Base-by-base conservation (phyloP, 768 basidiomycete genomes). In the Russula earlei region DNA sequence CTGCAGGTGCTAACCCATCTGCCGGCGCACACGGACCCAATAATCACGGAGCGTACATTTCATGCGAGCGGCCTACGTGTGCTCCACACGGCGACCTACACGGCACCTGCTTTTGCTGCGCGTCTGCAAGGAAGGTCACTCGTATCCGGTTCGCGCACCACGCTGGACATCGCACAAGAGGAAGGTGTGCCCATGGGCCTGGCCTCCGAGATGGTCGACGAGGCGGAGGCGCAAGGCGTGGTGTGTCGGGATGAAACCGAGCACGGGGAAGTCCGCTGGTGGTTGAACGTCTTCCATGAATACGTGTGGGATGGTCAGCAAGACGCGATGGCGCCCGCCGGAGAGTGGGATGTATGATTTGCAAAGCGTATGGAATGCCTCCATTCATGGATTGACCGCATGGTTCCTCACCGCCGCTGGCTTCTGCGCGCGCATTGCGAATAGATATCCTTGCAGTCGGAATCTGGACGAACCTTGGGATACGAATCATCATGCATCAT, bases 21-120 rank as follows among this genome's bases (percentile, higher is more conserved):
- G 14, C 76, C 83, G 0, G 58, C 65, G 1, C 76, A 82, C 64
- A 92, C 90, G 0, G 65, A 69, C 14, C 91, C 90, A 2, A 75
- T 81, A 1, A 82, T 97, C 58, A 72, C 74, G 36, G 72, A 75
- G 36, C 81, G 90, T 41, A 77, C 76, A 4, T 87, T 98, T 65
- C 66, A 69, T 2, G 69, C 76, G 8, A 87, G 88, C 0, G 87
- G 87, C 0, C 74, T 96, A 2, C 76, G 75, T 10, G 90, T 97
- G 33, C 75, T 98, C 0, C 90, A 95, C 68, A 90, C 87, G 1
- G 89, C 92, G 4, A 75, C 75, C 1, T 96, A 84, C 71, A 76
- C 84, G 0, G 78, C 77, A 34, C 71, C 74, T 0, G 77, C 84
- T 0, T 93, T 98, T 65, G 71, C 82, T 0, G 72, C 79, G 2